Conservation (phyloP, 2,329 filamentous ascomycete genomes). For the Alternaria brassicae region DNA sequence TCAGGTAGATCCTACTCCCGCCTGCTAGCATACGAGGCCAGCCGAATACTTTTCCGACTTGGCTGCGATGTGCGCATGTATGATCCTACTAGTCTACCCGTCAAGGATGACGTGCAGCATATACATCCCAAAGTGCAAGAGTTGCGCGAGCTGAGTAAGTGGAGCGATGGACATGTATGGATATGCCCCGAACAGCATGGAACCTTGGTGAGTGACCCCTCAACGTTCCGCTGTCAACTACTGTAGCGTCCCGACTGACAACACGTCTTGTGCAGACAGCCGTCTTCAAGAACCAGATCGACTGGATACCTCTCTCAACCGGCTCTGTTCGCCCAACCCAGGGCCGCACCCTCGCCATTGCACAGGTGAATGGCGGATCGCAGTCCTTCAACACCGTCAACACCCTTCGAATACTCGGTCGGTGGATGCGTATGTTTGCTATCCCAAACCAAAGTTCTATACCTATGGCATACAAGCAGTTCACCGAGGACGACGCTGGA, state of each 20-base stretch:
- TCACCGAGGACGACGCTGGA: conserved; percentile 59
- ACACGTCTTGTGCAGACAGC: conserved; percentile 55
- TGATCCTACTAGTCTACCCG: conserved; percentile 64
- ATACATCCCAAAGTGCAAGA: conserved; percentile 68
- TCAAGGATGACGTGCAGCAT: conserved; percentile 69
- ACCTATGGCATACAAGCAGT: conserved; percentile 69
- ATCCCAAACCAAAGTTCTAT: conserved; percentile 72
- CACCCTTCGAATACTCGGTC: conserved; percentile 67
- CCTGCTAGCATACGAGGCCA: conserved; percentile 66
- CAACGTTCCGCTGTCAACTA: too few species aligned
- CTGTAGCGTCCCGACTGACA: neutral
- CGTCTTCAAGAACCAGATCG: conserved; percentile 74
- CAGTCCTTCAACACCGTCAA: conserved; percentile 74
- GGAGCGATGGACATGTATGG: conserved; percentile 73
- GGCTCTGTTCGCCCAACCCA: conserved; percentile 71
- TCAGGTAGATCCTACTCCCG: conserved; percentile 63
- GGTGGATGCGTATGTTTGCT: conserved; percentile 74
- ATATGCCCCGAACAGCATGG: conserved; percentile 72
- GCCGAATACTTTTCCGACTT: conserved; percentile 67
- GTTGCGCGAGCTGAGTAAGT: conserved; percentile 65
- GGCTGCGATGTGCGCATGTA: conserved; percentile 72
- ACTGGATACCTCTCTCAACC: conserved; percentile 70
- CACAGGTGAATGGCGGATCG: conserved; percentile 69
- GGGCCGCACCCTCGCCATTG: conserved; percentile 68
- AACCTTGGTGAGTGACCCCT: conserved; percentile 57